Evolutionary conservation across 1,139 yeast species (phyloP).

Genomic region (Geotrichum fermentans): DNA sequence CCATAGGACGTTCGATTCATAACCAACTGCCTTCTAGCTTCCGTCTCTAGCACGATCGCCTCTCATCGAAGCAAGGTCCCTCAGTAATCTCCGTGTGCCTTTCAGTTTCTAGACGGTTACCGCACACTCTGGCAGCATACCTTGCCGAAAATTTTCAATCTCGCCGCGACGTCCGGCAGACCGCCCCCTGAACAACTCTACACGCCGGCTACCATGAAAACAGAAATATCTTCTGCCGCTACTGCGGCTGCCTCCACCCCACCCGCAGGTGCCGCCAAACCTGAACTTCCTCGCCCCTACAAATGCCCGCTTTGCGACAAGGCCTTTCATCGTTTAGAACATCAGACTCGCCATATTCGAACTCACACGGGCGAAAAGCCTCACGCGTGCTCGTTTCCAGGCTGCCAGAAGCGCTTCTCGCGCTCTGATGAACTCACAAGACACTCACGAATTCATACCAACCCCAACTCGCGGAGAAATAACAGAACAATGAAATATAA

Average conservation of each 20-base stretch:
- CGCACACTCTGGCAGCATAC: too few species aligned
- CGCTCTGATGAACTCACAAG: constrained; percentile 88
- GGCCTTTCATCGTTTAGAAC: constrained; percentile 89
- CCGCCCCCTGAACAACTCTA: too few species aligned
- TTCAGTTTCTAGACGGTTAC: too few species aligned
- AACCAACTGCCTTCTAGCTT: too few species aligned
- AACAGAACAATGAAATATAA: constrained; percentile 32
- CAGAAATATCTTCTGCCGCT: neutral
- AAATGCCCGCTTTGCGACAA: constrained; percentile 88
- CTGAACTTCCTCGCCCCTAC: constrained; percentile 60
- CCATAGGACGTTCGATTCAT: too few species aligned
- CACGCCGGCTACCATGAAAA: neutral
- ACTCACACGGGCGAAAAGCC: constrained; percentile 97
- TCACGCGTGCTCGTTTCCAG: constrained; percentile 81
- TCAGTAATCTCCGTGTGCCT: too few species aligned
- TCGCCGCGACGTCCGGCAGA: too few species aligned
- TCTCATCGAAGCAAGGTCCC: too few species aligned
- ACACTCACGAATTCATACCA: constrained; percentile 80
- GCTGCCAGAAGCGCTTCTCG: constrained; percentile 79
- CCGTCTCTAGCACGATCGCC: too few species aligned
- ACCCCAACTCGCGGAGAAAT: constrained; percentile 63
- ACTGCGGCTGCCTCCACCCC: neutral
- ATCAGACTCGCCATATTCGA: constrained; percentile 88
- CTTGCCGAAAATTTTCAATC: too few species aligned
- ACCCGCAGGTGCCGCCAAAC: constrained; percentile 21